Evolutionary conservation across 768 basidiomycete species (phyloP).

Genomic region (Tricholomella constricta): DNA sequence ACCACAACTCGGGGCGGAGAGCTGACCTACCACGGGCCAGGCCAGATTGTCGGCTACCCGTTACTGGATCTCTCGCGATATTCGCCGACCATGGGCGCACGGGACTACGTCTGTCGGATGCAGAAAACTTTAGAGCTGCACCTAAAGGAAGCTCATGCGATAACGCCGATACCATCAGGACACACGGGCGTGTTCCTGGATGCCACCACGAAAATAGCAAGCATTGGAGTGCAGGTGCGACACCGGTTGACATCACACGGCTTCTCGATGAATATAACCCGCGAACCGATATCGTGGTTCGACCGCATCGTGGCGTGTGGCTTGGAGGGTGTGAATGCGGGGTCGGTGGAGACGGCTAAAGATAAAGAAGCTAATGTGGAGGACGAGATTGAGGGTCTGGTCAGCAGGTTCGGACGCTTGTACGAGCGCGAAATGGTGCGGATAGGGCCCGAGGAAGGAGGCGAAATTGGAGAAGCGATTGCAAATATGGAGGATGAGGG

Average conservation of each 20-base stretch:
- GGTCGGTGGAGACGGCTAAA: constrained; percentile 57
- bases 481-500: constrained; percentile 48
- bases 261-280: constrained; percentile 88
- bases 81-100: constrained; percentile 67
- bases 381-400: constrained; percentile 54
- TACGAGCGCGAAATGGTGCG: constrained; percentile 52
- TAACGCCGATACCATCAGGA: constrained; percentile 60
- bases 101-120: constrained; percentile 84
- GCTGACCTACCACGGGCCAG: constrained; percentile 96
- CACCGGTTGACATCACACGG: constrained; percentile 95
- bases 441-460: constrained; percentile 43
- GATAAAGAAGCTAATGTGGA: constrained; percentile 41
- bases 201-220: constrained; percentile 81
- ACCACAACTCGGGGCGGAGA: constrained; percentile 85
- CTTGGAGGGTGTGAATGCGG: constrained; percentile 77
- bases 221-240: constrained; percentile 95
- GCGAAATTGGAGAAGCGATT: constrained; percentile 51
- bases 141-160: constrained; percentile 59
- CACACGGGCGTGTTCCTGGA: constrained; percentile 92
- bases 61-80: constrained; percentile 86
- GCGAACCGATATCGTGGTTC: constrained; percentile 85
- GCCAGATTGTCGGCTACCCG: constrained; percentile 95
- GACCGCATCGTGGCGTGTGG: constrained; percentile 90
- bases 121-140: constrained; percentile 71
- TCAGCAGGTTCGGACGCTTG: constrained; percentile 45